Evolutionary conservation across 768 basidiomycete genomes (phyloP).

Genomic region (Zangia roseola): DNA sequence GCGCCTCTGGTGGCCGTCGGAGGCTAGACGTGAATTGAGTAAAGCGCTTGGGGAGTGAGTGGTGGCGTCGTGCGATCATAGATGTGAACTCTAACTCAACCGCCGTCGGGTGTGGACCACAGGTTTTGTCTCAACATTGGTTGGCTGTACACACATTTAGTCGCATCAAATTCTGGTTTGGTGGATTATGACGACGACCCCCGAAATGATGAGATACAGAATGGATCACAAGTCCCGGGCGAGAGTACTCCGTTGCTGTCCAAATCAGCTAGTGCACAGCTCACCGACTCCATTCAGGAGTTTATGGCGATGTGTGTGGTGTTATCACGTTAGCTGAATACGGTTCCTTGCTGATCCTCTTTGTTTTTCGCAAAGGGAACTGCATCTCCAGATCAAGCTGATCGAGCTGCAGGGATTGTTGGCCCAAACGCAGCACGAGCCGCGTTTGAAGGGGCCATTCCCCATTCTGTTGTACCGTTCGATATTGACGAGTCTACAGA

Average conservation of each 20-base stretch:
- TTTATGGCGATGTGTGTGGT: conserved; percentile 87
- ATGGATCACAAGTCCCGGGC: conserved; percentile 13
- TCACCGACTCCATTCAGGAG: conserved; percentile 69
- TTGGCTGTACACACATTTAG: conserved; percentile 91
- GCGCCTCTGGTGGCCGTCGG: conserved; percentile 93
- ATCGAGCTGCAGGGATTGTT: conserved; percentile 85
- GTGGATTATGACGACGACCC: conserved; percentile 41
- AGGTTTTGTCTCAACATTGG: conserved; percentile 93
- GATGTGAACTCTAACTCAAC: neutral
- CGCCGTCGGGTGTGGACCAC: conserved; percentile 1
- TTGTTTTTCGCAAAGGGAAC: conserved; percentile 60
- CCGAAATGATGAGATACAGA: conserved; percentile 3
- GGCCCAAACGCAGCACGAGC: conserved; percentile 88
- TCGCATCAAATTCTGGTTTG: conserved; percentile 79
- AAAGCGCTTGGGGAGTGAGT: conserved; percentile 84
- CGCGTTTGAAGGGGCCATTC: conserved; percentile 93
- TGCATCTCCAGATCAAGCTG: conserved; percentile 89
- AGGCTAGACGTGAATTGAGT: conserved; percentile 85
- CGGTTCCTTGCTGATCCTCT: conserved; percentile 3
- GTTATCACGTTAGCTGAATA: neutral
- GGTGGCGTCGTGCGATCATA: neutral
- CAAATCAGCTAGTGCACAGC: conserved; percentile 39
- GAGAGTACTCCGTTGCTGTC: conserved; percentile 34
- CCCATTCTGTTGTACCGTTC: conserved; percentile 83
- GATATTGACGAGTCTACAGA: conserved; percentile 78